phyloP scores from a whole-genome alignment of 441 rosid species.

The Kokia cookei region DNA sequence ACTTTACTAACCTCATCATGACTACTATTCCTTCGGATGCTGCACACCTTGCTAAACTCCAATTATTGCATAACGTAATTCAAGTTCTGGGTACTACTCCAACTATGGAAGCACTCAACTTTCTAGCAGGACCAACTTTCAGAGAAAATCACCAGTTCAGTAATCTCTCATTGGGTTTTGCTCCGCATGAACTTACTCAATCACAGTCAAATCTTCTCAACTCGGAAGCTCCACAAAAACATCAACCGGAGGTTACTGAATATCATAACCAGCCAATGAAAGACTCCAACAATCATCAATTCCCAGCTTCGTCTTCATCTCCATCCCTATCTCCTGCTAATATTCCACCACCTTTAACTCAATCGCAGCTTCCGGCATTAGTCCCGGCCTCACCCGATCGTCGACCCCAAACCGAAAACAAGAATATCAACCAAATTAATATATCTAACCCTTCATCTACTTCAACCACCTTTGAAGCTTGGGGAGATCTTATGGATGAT shows the following conservation, averaged over 20 bases:
- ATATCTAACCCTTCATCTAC: conserved; percentile 27
- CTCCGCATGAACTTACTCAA: conserved; percentile 21
- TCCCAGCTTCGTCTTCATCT: not conserved
- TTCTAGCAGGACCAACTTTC: conserved; percentile 7
- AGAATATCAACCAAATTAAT: conserved; percentile 12
- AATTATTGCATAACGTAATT: conserved; percentile 35
- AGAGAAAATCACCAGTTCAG: conserved; percentile 2
- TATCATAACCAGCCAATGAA: conserved; percentile 9
- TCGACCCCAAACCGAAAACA: conserved; percentile 21
- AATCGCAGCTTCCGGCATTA: conserved; percentile 31
- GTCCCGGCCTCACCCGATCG: conserved; percentile 35
- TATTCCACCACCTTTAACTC: conserved; percentile 17
- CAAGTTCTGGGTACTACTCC: conserved; percentile 24
- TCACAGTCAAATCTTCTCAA: conserved; percentile 15
- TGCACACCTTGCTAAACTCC: conserved; percentile 44
- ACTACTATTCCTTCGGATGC: conserved; percentile 20
- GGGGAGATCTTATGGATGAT: conserved; percentile 41
- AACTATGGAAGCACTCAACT: conserved; percentile 13
- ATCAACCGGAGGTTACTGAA: not conserved
- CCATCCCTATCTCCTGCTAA: not conserved
- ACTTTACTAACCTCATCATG: conserved; percentile 24
- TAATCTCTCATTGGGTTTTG: conserved; percentile 2
- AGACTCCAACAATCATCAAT: not conserved
- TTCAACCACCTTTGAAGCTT: conserved; percentile 36
- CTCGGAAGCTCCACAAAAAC: conserved; percentile 17